Percentiles rank a stretch among this genome's conserved stretches.
Evolutionary conservation across 108 stramenopile species (phyloP).

Genomic region (Nannochloropsis oceanica): DNA sequence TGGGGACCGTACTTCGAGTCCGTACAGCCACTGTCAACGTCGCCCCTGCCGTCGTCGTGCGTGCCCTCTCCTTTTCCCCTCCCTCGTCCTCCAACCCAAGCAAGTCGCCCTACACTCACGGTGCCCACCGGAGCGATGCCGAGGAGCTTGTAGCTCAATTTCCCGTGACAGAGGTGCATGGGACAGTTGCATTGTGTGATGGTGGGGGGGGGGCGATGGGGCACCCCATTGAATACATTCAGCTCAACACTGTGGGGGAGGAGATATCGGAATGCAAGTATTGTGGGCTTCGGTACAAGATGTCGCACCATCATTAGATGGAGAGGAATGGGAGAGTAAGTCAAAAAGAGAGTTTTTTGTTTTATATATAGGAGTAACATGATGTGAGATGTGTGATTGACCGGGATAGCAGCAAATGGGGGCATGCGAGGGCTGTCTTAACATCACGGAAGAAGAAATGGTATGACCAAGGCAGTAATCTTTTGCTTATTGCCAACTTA

Average conservation of each 20-base stretch:
- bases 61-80: neutral
- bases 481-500: too few relatives aligned
- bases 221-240: constrained; percentile 76
- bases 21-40: neutral
- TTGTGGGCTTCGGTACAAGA: constrained; percentile 43
- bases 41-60: neutral
- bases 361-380: too few relatives aligned
- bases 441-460: too few relatives aligned
- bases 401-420: too few relatives aligned
- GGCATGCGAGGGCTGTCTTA: too few relatives aligned
- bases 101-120: constrained; percentile 4
- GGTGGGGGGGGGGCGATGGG: constrained; percentile 81
- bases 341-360: too few relatives aligned
- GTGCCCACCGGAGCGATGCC: constrained; percentile 74
- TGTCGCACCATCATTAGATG: constrained; percentile 19
- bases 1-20: neutral
- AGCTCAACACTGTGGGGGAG: constrained; percentile 17
- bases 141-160: constrained; percentile 63
- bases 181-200: constrained; percentile 73
- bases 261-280: constrained; percentile 31
- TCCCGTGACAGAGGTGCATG: constrained; percentile 72
- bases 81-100: neutral
- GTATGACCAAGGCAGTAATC: too few relatives aligned
- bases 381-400: too few relatives aligned
- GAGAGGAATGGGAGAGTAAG: too few relatives aligned